Base-by-base conservation (phyloP, 352 stramenopile genomes). In the Phytophthora quininea region DNA sequence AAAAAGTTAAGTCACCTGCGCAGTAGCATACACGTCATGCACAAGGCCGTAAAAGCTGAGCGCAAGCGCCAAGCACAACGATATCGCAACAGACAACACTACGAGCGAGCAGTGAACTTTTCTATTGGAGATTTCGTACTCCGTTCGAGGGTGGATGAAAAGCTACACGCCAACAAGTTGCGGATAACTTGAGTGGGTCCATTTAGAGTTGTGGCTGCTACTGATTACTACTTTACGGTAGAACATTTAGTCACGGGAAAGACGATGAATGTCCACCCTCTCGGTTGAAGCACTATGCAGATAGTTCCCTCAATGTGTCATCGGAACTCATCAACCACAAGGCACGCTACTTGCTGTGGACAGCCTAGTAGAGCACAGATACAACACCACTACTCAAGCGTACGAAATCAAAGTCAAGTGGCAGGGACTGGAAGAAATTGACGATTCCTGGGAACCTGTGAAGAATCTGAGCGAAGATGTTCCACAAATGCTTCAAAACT, bases 231-330 rank as follows among this genome's bases (percentile, higher is more conserved):
- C 11, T 58, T 58, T 19, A 42, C 52, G 19, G 52, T 58, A 37
- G 52, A 49, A 29, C 35, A 58, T 33, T 24, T 58, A 14, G 52
- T 58, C 15, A 58, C 37, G 8, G 52, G 52, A 24, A 38, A 24
- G 8, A 29, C 24, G 1, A 38, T 50, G 35, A 50, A 50, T n/a
- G 33, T 58, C 3, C 51, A 47, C 33, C 51, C 35, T 58, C 51
- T 48, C 35, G 51, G 9, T 12, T 49, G 35, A 58, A 58, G 33
- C n/a, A 58, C 24, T 58, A 58, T 35, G 51, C 51, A 32, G 51
- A 58, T 19, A 30, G 9, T 14, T 59, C 27, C 30, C 14, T 50
- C 12, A 59, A 50, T 12, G 12, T 43, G 8, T 43, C 37, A 12
- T 7, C 37, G 12, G 12, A 43, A 12, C 7, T 43, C 8, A 12